phyloP scores from a whole-genome alignment of 2,329 filamentous ascomycete species.

The Aspergillus ochraceoroseus region DNA sequence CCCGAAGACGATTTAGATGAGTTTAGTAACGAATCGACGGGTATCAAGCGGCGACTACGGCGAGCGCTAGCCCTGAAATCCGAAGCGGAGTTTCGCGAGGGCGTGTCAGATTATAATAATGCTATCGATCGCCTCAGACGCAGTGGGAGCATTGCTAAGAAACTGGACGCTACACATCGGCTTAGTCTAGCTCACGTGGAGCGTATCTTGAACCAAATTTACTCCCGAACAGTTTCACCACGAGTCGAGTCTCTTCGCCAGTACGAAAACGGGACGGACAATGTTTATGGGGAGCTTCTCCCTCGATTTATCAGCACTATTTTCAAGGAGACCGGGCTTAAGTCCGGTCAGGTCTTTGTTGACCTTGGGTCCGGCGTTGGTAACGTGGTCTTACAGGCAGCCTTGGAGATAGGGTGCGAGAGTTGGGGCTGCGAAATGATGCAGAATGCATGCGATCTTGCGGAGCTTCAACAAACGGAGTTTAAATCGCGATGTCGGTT shows the following conservation, averaged over 20 bases:
- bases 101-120: constrained; percentile 72
- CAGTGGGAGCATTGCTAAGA: constrained; percentile 66
- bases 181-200: constrained; percentile 69
- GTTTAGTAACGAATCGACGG: constrained; percentile 67
- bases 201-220: constrained; percentile 80
- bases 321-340: constrained; percentile 71
- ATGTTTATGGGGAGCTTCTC: constrained; percentile 89
- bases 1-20: constrained; percentile 62
- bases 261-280: constrained; percentile 86
- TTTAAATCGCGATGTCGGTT: constrained; percentile 79
- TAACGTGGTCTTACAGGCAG: constrained; percentile 90
- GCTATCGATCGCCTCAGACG: constrained; percentile 61
- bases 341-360: constrained; percentile 80
- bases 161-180: constrained; percentile 63
- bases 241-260: constrained; percentile 75
- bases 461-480: constrained; percentile 72
- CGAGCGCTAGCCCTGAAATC: constrained; percentile 66
- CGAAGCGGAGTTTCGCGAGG: constrained; percentile 65
- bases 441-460: constrained; percentile 79
- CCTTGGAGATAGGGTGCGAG: constrained; percentile 86
- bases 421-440: constrained; percentile 97
- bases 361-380: constrained; percentile 94
- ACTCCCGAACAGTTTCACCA: constrained; percentile 86
- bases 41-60: constrained; percentile 71
- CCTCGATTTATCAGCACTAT: constrained; percentile 79